phyloP scores from a whole-genome alignment of 441 rosid species.

The Manihot esculenta region DNA sequence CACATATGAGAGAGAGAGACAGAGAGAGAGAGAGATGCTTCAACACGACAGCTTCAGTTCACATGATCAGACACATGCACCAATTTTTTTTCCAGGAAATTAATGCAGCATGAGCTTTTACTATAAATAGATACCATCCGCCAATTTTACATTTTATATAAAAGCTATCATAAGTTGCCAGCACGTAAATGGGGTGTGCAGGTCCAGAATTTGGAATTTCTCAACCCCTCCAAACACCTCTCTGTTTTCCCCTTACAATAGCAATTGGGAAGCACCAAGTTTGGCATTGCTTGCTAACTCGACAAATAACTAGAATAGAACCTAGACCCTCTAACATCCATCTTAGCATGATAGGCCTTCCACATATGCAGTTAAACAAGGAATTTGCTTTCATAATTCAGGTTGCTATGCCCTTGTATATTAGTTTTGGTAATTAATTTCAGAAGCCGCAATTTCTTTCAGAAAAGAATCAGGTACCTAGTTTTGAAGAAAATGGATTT shows the following conservation, averaged over 20 bases:
- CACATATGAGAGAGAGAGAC: no score
- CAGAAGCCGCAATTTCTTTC: constrained; percentile 16
- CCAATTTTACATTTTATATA: constrained; percentile 10
- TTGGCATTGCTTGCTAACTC: constrained; percentile 20
- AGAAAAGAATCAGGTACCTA: constrained; percentile 24
- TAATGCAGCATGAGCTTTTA: constrained; percentile 3
- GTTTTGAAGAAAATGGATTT: constrained; percentile 13
- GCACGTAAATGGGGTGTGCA: constrained; percentile 26
- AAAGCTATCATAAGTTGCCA: constrained; percentile 10
- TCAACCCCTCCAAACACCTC: no score
- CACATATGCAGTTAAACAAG: constrained; percentile 7
- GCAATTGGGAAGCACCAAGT: constrained; percentile 9
- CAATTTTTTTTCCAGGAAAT: not conserved
- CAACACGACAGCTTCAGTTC: not conserved
- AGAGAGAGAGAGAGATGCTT: no score
- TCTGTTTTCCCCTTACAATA: not conserved
- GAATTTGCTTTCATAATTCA: constrained; percentile 12
- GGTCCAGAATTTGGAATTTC: constrained; percentile 12
- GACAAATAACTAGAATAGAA: constrained; percentile 5
- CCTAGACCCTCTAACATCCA: constrained; percentile 4
- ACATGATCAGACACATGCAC: not conserved
- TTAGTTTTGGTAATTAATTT: no score
- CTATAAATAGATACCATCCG: constrained; percentile 12
- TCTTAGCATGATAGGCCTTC: constrained; percentile 5
- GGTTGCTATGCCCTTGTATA: no score